Evolutionary conservation across 2,329 filamentous ascomycete genomes (phyloP).

Genomic region (Calycina marina): DNA sequence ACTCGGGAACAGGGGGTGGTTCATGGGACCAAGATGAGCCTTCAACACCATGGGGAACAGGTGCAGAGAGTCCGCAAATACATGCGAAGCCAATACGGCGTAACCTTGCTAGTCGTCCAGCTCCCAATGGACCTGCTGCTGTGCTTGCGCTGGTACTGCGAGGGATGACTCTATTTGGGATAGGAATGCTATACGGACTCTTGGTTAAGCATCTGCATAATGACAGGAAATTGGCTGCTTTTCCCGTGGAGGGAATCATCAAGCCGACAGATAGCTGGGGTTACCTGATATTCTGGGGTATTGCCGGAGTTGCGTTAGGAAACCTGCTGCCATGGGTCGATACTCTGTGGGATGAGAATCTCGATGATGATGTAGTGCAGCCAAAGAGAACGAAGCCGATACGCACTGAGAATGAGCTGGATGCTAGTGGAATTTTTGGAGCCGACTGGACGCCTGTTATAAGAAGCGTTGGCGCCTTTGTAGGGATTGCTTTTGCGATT

Average conservation of each 20-base stretch:
- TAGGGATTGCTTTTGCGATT: constrained; percentile 67
- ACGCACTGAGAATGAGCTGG: background rate
- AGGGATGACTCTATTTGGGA: constrained; percentile 52
- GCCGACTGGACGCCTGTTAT: constrained; percentile 66
- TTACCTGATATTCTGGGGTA: constrained; percentile 71
- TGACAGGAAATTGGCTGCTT: constrained; percentile 45
- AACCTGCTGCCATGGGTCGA: constrained; percentile 77
- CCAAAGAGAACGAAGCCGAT: background rate
- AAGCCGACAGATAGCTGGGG: constrained; percentile 36
- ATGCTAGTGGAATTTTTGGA: constrained; percentile 20
- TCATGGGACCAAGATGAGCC: constrained; percentile 32
- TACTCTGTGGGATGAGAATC: constrained; percentile 46
- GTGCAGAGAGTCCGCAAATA: constrained; percentile 52
- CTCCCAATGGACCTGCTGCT: constrained; percentile 18
- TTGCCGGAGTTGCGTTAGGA: constrained; percentile 63
- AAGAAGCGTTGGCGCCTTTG: constrained; percentile 54
- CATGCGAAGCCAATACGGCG: constrained; percentile 1
- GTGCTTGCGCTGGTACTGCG: constrained; percentile 38
- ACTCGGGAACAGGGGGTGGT: constrained; percentile 50
- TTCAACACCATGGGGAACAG: constrained; percentile 65
- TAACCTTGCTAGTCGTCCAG: constrained; percentile 11
- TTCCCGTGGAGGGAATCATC: constrained; percentile 35
- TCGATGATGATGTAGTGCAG: constrained; percentile 9
- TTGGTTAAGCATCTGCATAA: constrained; percentile 70
- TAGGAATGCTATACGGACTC: constrained; percentile 72